Base-by-base conservation (phyloP, 2,329 filamentous ascomycete genomes). In the Paracamarosporium sp. region DNA sequence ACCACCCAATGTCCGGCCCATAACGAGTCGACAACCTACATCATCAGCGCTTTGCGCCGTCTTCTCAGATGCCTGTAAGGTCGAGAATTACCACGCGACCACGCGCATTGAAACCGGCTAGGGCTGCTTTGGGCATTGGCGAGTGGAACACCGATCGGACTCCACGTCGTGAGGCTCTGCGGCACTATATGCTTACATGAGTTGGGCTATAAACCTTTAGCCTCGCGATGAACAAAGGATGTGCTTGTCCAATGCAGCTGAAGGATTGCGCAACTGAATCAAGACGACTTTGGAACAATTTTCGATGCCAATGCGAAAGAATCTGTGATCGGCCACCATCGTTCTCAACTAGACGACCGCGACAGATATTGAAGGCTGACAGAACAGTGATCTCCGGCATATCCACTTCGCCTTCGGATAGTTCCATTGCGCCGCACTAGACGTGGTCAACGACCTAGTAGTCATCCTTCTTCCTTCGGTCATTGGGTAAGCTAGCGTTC, bases 1-100 rank as follows among this genome's bases (percentile, higher is more conserved):
- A 31, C 48, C 36, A 50, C 36, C 48, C 25, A 43, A 51, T 41
- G 48, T 51, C 48, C 48, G 48, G 27, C 48, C 48, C 5, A 31
- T 24, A 31, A 15, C 25, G 27, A 9, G 25, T 41, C 33, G 47
- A 40, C 47, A 22, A 33, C 24, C 6, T 13, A 30, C 15, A 40
- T 40, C 9, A 41, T 22, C 48, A 15, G 48, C 48, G 27, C 27
- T 11, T 22, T 41, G 13, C 35, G 5, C 2, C n/a, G 17, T 40
- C 36, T 17, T 40, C 17, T 2, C 40, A 12, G 11, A 17, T 28
- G 24, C 12, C 15, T n/a, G 22, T 25, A 2, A 7, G 25, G 12
- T 6, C 5, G 40, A 40, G 36, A 17, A 40, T 17, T 40, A 20
- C 6, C 36, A 22, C 36, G 36, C n/a, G 17, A 40, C 36, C 22